A percentile compares a stretch with the other conserved stretches of the same genome.
phyloP scores from a whole-genome alignment of 306 rosid genomes.

The Inga leiocalycina region DNA sequence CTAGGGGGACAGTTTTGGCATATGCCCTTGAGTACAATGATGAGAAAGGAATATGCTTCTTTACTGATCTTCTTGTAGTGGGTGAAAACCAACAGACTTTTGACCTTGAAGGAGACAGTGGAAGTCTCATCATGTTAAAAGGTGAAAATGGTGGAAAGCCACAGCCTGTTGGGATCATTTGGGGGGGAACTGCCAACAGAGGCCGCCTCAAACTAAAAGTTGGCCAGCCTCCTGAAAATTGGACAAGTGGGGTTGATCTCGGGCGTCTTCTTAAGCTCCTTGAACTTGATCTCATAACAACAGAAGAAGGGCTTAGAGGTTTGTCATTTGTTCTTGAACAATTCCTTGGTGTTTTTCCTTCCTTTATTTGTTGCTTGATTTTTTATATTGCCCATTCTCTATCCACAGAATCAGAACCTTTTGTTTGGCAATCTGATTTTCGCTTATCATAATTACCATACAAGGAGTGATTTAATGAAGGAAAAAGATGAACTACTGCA shows the following conservation, averaged over 20 bases:
- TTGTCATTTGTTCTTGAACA: conserved; percentile 33
- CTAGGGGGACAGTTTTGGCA: conserved; percentile 91
- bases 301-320: conserved; percentile 94
- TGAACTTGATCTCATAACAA: conserved; percentile 91
- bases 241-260: conserved; percentile 99
- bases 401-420: conserved; percentile 6
- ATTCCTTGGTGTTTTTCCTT: neutral
- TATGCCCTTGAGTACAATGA: conserved; percentile 97
- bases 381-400: conserved; percentile 15
- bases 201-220: conserved; percentile 93
- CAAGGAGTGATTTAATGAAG: neutral
- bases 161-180: conserved; percentile 89
- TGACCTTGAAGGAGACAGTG: conserved; percentile 99
- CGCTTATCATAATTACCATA: neutral
- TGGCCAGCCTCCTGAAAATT: conserved; percentile 99
- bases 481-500: neutral
- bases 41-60: conserved; percentile 98
- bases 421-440: conserved; percentile 19
- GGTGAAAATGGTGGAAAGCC: conserved; percentile 84
- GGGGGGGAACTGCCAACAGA: conserved; percentile 99
- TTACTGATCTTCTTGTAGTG: conserved; percentile 96
- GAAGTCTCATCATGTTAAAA: conserved; percentile 90
- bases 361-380: neutral
- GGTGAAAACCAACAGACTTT: conserved; percentile 99
- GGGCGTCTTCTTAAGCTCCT: conserved; percentile 95